Conservation (phyloP, 1,139 yeast species). For the Arxiozyma bovina region DNA sequence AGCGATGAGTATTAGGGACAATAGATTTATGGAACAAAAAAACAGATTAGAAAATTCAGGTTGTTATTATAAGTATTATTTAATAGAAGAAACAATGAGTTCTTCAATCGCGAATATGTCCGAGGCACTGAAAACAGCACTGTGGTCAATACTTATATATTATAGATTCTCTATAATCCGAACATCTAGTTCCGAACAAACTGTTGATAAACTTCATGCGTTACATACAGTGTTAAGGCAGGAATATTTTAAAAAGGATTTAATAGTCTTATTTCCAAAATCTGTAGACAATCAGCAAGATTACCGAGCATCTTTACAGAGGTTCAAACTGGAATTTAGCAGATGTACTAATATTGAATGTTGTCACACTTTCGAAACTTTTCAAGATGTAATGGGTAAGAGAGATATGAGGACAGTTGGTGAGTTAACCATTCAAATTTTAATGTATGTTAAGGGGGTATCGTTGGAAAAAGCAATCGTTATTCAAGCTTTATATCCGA, state of each 20-base stretch:
- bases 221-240: slow-evolving; percentile 45
- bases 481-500: slow-evolving; percentile 43
- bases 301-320: slow-evolving; percentile 36
- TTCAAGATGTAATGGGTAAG: slow-evolving; percentile 65
- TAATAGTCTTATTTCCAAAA: slow-evolving; percentile 44
- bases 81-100: slow-evolving; percentile 71
- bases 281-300: slow-evolving; percentile 46
- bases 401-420: slow-evolving; percentile 61
- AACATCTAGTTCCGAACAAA: slow-evolving; percentile 66
- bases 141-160: slow-evolving; percentile 60
- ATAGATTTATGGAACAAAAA: slow-evolving; percentile 82
- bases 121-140: slow-evolving; percentile 67
- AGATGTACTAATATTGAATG: slow-evolving; percentile 37
- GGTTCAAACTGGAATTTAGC: slow-evolving; percentile 40
- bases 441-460: slow-evolving; percentile 73
- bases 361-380: slow-evolving; percentile 57
- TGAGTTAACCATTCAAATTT: slow-evolving; percentile 66
- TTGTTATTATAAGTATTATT: slow-evolving; percentile 57
- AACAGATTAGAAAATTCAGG: slow-evolving; percentile 62
- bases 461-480: slow-evolving; percentile 77
- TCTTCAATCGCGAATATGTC: slow-evolving; percentile 40
- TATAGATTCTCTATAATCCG: slow-evolving; percentile 61
- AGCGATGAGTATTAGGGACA: slow-evolving; percentile 73
- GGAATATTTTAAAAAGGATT: slow-evolving; percentile 32
- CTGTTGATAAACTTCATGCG: slow-evolving; percentile 53